These are phyloP conservation scores for Saccharomycopsis oosterbeekiorum DNA, from an alignment of 805 yeast genomes.

Conservation along the genomic window DNA sequence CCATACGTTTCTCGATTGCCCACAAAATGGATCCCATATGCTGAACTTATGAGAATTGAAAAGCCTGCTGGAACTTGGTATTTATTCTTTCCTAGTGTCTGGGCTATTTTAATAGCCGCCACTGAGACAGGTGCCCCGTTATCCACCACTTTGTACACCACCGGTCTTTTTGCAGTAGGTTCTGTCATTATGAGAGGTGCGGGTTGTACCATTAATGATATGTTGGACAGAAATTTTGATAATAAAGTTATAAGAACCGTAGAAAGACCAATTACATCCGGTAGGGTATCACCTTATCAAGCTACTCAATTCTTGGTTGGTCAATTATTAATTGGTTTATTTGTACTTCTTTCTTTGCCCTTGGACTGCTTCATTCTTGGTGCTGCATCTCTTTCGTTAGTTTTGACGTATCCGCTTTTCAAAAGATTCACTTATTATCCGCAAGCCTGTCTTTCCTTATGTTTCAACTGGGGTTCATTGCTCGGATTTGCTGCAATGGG, in stretches of 20 bases:
- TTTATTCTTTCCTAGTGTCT: slow-evolving; percentile 72
- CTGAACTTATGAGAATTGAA: slow-evolving; percentile 84
- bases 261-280: slow-evolving; percentile 88
- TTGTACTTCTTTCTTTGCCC: slow-evolving; percentile 64
- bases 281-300: slow-evolving; percentile 59
- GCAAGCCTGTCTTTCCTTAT: slow-evolving; percentile 67
- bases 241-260: slow-evolving; percentile 78
- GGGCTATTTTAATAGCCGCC: slow-evolving; percentile 92
- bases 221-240: slow-evolving; percentile 76
- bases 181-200: slow-evolving; percentile 93
- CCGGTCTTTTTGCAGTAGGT: slow-evolving; percentile 72
- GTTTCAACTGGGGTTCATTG: slow-evolving; percentile 92
- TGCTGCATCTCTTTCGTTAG: slow-evolving; percentile 67
- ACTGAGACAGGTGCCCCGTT: slow-evolving; percentile 62
- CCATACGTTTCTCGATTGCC: slow-evolving; percentile 58
- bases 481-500: slow-evolving; percentile 96
- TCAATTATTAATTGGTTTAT: slow-evolving; percentile 67
- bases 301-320: slow-evolving; percentile 65
- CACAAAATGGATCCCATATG: slow-evolving; percentile 70
- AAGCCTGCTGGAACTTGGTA: slow-evolving; percentile 94
- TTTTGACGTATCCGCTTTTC: slow-evolving; percentile 83
- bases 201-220: slow-evolving; percentile 92
- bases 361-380: slow-evolving; percentile 75
- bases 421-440: slow-evolving; percentile 95
- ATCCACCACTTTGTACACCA: slow-evolving; percentile 46